These are phyloP conservation scores for Eucalyptus polyanthemos DNA, from an alignment of 345 rosid genomes.

Conservation along the genomic window DNA sequence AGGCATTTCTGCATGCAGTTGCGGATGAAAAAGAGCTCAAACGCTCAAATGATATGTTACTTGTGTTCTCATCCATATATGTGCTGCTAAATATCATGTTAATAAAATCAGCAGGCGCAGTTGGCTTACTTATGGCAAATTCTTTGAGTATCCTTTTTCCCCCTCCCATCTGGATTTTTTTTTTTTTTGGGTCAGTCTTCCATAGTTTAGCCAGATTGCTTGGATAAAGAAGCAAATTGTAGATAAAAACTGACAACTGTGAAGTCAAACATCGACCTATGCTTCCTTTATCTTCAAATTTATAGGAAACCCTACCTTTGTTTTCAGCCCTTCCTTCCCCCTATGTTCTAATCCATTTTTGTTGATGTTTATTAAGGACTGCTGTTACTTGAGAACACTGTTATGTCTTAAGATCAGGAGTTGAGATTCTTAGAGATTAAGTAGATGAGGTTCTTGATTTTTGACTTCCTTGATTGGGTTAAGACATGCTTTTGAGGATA, in stretches of 20 bases:
- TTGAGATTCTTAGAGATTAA: neutral
- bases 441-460: neutral
- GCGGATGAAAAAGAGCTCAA: slow-evolving; percentile 71
- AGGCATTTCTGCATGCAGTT: slow-evolving; percentile 89
- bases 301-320: neutral
- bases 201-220: neutral
- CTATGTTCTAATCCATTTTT: neutral
- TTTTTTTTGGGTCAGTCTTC: neutral
- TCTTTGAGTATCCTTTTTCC: slow-evolving; percentile 66
- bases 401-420: neutral
- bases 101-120: slow-evolving; percentile 67
- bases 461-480: slow-evolving; percentile 30
- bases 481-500: slow-evolving; percentile 87
- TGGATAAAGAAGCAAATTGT: neutral
- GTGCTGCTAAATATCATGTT: slow-evolving; percentile 46
- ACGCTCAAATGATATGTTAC: slow-evolving; percentile 68
- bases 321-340: neutral
- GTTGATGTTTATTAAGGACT: neutral
- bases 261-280: neutral
- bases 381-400: neutral
- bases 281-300: neutral
- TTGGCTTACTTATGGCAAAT: slow-evolving; percentile 88
- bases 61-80: slow-evolving; percentile 55
- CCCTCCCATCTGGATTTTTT: neutral
- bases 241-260: neutral